Evolutionary conservation across 2,329 filamentous ascomycete genomes (phyloP), one percentile per base, ranked within the genome.

Genomic region (Emergomyces orientalis): DNA sequence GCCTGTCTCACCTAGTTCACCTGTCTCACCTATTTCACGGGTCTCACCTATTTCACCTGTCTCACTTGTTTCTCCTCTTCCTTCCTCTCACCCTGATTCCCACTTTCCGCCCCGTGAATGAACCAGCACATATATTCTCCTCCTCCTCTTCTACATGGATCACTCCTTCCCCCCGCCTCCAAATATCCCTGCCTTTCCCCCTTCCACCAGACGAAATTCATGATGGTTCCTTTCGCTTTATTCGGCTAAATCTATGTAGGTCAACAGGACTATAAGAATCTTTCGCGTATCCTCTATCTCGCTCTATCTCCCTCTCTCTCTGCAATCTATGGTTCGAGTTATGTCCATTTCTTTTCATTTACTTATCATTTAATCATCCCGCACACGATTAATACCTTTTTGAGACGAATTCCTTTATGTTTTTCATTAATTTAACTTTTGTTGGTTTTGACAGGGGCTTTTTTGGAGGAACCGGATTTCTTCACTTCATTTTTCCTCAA

Each of bases 201-300:
- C 45, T 55, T 49, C 62, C 41, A 43, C 64, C 63, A 56, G 66
- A 67, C 65, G 19, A 54, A 54, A n/a, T 34, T n/a, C 9, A n/a
- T 37, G 14, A 30, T 54, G 30, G 30, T 7, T 11, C 27, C 11
- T 17, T 17, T 14, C 47, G 2, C 22, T 27, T 17, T 27, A 34
- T 32, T 32, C 32, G 22, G 27, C 51, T 34, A 14, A 9, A 8
- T n/a, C 27, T 9, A n/a, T 52, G 17, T 37, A 54, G 51, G 51
- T 54, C 51, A 54, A 54, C 27, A 34, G 51, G 51, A 54, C 51
- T 54, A 19, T 54, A 32, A 30, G 17, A 7, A 34, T n/a, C 8
- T 54, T n/a, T 1, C 13, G 13, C 25, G 4, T 47, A 11, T 51
- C 17, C 47, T 27, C 4, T 14, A 11, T 6, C 22, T 27, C 11